Evolutionary conservation across 2,329 filamentous ascomycete genomes (phyloP), one percentile per base, ranked within the genome.

Genomic region (Trichothecium sympodiale): DNA sequence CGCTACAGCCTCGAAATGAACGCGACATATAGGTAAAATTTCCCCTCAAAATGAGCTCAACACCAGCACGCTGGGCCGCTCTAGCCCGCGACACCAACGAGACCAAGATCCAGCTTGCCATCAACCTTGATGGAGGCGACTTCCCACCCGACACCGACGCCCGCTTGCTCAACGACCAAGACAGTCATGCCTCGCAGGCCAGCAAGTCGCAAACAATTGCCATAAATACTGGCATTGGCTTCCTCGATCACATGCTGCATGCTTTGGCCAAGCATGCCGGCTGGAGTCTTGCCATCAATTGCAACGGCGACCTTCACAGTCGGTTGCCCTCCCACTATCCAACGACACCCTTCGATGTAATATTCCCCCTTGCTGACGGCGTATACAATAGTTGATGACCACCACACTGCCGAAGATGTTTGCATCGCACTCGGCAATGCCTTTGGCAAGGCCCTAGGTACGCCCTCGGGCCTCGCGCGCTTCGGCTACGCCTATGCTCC

Each of bases 181-280:
- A 74, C 40, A 68, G 69, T 38, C 91, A 98, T 57, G 89, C 91
- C 20, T 80, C 80, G 2, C 89, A 98, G 61, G 68, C 77, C 44
- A 89, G 83, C 47, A 78, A 81, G 47, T 83, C 80, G 29, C 91
- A 96, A 61, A 78, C 77, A 41, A 95, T 96, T 55, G 77, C 77
- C 53, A 71, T 96, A 46, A 80, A 85, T 69, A 94, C 89, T 0
- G 91, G 91, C 45, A 94, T 98, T 59, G 91, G 91, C 40, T 98
- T 98, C 62, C 71, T 98, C 38, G 91, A 98, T 65, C 91, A 98
- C 68, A 96, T 98, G 89, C 73, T 96, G 34, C 91, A 98, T 61
- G 91, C 91, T 5, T 72, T 96, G 37, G 84, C 91, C 34, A 96
- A 98, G 64, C 91, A 98, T 62, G 79, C 83, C 5, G 89, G 91